These are phyloP conservation scores for Peronospora belbahrii DNA, from an alignment of 352 stramenopile genomes.

Conservation along the genomic window DNA sequence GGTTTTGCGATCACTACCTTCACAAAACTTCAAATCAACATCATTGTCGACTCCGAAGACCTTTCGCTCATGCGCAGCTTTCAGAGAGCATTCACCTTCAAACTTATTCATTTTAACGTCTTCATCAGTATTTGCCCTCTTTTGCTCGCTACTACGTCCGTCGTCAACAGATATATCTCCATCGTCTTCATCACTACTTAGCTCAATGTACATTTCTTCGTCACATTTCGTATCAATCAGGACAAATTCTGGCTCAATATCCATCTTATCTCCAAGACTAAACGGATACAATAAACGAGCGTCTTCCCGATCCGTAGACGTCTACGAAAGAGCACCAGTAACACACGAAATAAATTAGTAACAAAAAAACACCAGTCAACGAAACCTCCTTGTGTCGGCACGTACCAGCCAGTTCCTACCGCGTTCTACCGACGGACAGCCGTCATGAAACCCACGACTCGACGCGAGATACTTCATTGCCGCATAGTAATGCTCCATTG, in stretches of 20 bases:
- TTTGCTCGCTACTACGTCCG: neutral
- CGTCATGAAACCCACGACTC: slow-evolving; percentile 23
- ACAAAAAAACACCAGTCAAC: slow-evolving; percentile 1
- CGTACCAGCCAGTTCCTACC: slow-evolving; percentile 50
- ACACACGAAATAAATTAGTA: slow-evolving; percentile 1
- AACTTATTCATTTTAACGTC: slow-evolving; percentile 4
- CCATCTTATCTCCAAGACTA: slow-evolving; percentile 17
- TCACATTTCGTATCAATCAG: slow-evolving; percentile 26
- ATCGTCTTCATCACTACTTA: slow-evolving; percentile 1
- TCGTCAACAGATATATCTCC: neutral
- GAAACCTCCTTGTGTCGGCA: neutral
- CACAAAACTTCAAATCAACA: neutral
- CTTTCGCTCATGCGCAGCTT: slow-evolving; percentile 1
- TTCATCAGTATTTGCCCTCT: slow-evolving; percentile 3
- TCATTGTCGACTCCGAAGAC: slow-evolving; percentile 2
- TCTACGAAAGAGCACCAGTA: slow-evolving; percentile 11
- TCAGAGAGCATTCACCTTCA: neutral
- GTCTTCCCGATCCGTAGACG: slow-evolving; percentile 32
- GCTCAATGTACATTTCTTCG: slow-evolving; percentile 8
- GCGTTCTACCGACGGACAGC: slow-evolving; percentile 27
- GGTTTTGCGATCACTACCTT: neutral
- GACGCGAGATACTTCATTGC: slow-evolving; percentile 30
- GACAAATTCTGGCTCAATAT: slow-evolving; percentile 22
- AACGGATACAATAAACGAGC: slow-evolving; percentile 27
- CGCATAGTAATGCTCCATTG: slow-evolving; percentile 56